Base-by-base conservation (phyloP, 1,284 basidiomycete species). In the Sphagnurus paluster region DNA sequence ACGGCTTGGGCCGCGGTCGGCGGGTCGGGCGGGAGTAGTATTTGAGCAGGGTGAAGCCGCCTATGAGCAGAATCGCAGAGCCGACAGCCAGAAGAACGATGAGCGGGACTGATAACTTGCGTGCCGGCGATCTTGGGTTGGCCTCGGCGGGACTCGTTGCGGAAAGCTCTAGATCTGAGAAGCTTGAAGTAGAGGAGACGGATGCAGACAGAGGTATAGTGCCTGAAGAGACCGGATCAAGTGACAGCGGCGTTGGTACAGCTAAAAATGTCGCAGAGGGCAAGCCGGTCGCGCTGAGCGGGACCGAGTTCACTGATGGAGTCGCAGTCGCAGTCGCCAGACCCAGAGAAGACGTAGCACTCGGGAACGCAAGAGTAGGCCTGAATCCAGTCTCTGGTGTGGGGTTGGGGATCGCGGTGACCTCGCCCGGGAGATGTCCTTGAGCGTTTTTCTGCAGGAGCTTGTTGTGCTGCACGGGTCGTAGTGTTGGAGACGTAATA, bases 1-100 rank as follows among this genome's bases (percentile, higher is more conserved):
- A 89, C 5, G 84, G 85, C 11, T 72, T 81, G 7, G 79, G 82
- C 19, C 71, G 75, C 19, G 65, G 68, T 25, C 72, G 72, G 36
- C 71, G 74, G 20, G 68, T 70, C 20, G 80, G 80, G 11, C 74
- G 75, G 44, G 60, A 65, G 46, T 74, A 75, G 40, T 75, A 58
- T 47, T 69, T 77, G 51, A 74, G 55, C n/a, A 77, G 49, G 40
- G 84, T 57, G 48, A 76, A 67, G 39, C 82, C 61, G n/a, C 76
- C 75, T 4, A 80, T 62, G 16, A 89, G 63, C 5, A 84, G 65
- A 50, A 82, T 69, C 4, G 68, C 70, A 26, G 78, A 75, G 7
- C 85, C 80, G 29, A 84, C 65, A 28, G 78, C 70, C 17, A 87
- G 67, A 17, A 78, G 65, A n/a, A 85, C 74, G 46, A 84, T 74